Percentiles rank a stretch among this genome's conserved stretches.
Conservation (phyloP, 768 basidiomycete species). For the Serpula lacrymans region DNA sequence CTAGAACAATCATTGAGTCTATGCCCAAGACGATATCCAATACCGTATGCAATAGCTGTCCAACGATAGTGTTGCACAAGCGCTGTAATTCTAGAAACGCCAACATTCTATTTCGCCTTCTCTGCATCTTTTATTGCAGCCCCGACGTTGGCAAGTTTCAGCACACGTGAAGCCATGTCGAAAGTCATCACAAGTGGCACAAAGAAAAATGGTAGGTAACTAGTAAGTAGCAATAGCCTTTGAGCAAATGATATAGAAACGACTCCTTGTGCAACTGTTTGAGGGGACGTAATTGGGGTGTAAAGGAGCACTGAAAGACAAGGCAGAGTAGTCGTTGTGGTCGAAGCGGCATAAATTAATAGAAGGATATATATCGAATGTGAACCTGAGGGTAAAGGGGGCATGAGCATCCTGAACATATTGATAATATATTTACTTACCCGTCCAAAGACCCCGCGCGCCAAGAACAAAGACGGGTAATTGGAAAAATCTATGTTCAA, state of each 20-base stretch:
- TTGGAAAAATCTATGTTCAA: slow-evolving; percentile 55
- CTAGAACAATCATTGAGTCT: too few relatives aligned
- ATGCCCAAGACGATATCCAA: too few relatives aligned
- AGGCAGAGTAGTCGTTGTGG: slow-evolving; percentile 73
- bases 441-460: slow-evolving; percentile 53
- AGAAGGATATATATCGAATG: slow-evolving; percentile 58
- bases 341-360: slow-evolving; percentile 72
- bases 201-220: slow-evolving; percentile 75
- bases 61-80: too few relatives aligned
- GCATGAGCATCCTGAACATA: neutral
- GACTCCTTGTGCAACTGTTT: slow-evolving; percentile 26
- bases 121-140: slow-evolving; percentile 20
- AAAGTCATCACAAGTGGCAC: slow-evolving; percentile 68
- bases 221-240: slow-evolving; percentile 52
- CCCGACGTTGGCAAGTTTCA: slow-evolving; percentile 27
- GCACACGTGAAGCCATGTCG: slow-evolving; percentile 58
- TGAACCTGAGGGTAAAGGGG: slow-evolving; percentile 35
- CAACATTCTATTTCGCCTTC: slow-evolving; percentile 26
- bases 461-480: slow-evolving; percentile 78
- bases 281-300: slow-evolving; percentile 40
- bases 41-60: too few relatives aligned
- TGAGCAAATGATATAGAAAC: slow-evolving; percentile 49
- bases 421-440: slow-evolving; percentile 26
- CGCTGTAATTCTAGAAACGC: slow-evolving; percentile 3
- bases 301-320: slow-evolving; percentile 61